Percentiles rank a stretch among this genome's conserved stretches.
phyloP scores from a whole-genome alignment of 768 basidiomycete genomes.

The Trametes coccinea region DNA sequence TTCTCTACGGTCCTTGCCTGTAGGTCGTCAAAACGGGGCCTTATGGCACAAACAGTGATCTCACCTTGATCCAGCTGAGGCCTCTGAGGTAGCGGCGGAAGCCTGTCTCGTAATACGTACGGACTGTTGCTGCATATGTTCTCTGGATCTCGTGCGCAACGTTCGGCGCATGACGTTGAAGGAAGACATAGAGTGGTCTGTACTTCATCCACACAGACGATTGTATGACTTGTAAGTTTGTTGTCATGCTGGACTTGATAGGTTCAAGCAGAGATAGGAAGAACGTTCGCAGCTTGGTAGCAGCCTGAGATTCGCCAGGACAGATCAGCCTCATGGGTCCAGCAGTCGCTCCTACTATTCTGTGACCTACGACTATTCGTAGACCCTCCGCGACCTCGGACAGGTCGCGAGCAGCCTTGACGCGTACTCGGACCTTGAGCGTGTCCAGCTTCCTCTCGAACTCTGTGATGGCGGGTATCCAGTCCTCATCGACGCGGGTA shows the following conservation, averaged over 20 bases:
- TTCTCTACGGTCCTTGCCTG: conserved; percentile 73
- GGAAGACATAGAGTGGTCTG: conserved; percentile 76
- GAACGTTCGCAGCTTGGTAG: conserved; percentile 84
- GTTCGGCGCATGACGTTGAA: conserved; percentile 76
- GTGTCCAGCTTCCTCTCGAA: conserved; percentile 75
- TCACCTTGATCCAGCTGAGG: conserved; percentile 75
- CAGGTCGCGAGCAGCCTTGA: conserved; percentile 84
- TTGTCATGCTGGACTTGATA: conserved; percentile 78
- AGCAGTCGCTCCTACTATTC: too few species aligned
- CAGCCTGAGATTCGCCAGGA: conserved; percentile 53
- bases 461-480: conserved; percentile 80
- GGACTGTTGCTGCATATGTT: conserved; percentile 78
- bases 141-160: conserved; percentile 88
- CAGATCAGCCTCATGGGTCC: not conserved
- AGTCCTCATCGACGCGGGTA: conserved; percentile 81
- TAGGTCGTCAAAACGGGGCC: not conserved
- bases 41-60: not conserved
- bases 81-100: conserved; percentile 88
- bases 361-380: conserved; percentile 73
- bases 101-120: conserved; percentile 94
- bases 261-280: conserved; percentile 84
- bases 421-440: conserved; percentile 71
- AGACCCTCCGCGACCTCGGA: conserved; percentile 84
- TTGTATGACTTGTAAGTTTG: conserved; percentile 93
- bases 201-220: conserved; percentile 85